Evolutionary conservation across 1,284 basidiomycete species (phyloP).

Genomic region (Apiotrichum porosum): DNA sequence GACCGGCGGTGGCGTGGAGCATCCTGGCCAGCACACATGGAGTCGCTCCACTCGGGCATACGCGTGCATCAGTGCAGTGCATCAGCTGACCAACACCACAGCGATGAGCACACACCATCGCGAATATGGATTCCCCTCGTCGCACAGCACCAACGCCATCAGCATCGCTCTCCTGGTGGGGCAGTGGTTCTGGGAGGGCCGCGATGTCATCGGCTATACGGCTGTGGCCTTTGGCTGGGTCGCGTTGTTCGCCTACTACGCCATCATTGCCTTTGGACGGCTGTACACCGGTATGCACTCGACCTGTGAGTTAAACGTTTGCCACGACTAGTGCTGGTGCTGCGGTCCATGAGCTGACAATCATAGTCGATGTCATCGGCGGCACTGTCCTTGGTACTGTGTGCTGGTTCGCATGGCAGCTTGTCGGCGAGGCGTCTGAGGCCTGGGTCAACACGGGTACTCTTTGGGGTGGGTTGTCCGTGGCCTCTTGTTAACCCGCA

Average conservation of each 20-base stretch:
- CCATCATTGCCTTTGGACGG: slow-evolving; percentile 80
- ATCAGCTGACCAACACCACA: too few relatives aligned
- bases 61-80: too few relatives aligned
- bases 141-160: slow-evolving; percentile 86
- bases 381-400: slow-evolving; percentile 63
- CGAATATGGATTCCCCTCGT: slow-evolving; percentile 76
- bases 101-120: slow-evolving; percentile 74
- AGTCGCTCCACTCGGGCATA: too few relatives aligned
- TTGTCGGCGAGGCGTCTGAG: slow-evolving; percentile 40
- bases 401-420: slow-evolving; percentile 60
- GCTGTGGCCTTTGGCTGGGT: slow-evolving; percentile 19
- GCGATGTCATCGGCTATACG: slow-evolving; percentile 16
- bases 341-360: too few relatives aligned
- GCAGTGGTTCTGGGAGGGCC: slow-evolving; percentile 29
- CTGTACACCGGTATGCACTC: slow-evolving; percentile 91
- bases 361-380: slow-evolving; percentile 65
- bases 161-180: slow-evolving; percentile 75
- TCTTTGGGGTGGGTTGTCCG: slow-evolving; percentile 52
- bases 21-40: too few relatives aligned
- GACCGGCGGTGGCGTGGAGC: too few relatives aligned
- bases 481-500: neutral
- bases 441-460: slow-evolving; percentile 55
- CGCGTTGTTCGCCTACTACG: slow-evolving; percentile 60
- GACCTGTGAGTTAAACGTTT: slow-evolving; percentile 26
- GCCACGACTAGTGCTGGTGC: too few relatives aligned